phyloP scores from a whole-genome alignment of 306 rosid species.

The Luffa aegyptiaca region DNA sequence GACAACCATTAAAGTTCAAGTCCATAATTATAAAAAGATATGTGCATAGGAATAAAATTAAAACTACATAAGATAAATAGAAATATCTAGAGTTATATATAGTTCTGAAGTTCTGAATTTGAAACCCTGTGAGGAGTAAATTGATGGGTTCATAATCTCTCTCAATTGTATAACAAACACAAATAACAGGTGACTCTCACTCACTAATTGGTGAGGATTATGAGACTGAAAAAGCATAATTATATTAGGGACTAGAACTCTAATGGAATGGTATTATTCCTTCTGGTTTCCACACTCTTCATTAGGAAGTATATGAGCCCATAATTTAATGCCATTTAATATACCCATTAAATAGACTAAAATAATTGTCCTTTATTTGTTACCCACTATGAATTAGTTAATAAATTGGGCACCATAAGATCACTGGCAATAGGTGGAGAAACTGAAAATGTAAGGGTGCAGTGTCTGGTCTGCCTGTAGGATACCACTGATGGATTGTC shows the following conservation, averaged over 20 bases:
- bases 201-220: not conserved
- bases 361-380: not conserved
- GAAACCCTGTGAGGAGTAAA: not conserved
- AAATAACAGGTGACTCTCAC: too few relatives aligned
- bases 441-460: not conserved
- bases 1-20: not conserved
- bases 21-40: not conserved
- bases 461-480: not conserved
- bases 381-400: not conserved
- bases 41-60: not conserved
- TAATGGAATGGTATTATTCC: not conserved
- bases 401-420: not conserved
- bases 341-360: not conserved
- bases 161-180: not conserved
- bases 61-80: not conserved
- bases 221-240: not conserved
- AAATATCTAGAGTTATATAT: not conserved
- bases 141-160: not conserved
- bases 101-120: not conserved
- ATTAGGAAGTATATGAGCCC: not conserved
- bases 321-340: not conserved
- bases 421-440: not conserved
- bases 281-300: not conserved
- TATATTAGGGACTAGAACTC: not conserved
- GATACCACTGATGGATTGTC: constrained; percentile 8